Base-by-base conservation (phyloP, 345 rosid genomes). In the Tarenaya hassleriana region DNA sequence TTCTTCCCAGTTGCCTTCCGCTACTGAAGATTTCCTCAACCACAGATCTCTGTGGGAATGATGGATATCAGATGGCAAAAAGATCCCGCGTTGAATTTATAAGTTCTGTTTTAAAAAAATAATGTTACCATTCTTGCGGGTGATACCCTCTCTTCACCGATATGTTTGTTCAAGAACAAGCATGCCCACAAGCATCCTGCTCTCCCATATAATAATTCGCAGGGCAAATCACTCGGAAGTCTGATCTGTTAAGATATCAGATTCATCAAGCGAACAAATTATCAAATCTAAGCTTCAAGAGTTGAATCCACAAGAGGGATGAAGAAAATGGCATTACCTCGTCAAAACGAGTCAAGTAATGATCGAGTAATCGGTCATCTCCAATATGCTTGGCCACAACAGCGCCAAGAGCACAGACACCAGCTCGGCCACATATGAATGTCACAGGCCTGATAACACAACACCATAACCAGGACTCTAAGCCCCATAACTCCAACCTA, bases 321-420 rank as follows among this genome's bases (percentile, higher is more conserved):
- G 40, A 21, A 63, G 34, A 44, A 50, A 42, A n/a, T 15, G 4
- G 3, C 17, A 7, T 1, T 37, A 81, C 94, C 83, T 69, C 62
- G 37, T 9, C 62, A 42, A 78, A 81, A 62, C 61, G 69, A 8
- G 76, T 5, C 16, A 81, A 61, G 67, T 73, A 78, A 44, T 48
- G 52, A 49, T 72, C 41, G 10, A 63, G 49, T 10, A 75, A 62
- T 33, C 61, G 52, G 5, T 45, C 32, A 53, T 73, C 75, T 48
- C 80, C 78, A 5, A 61, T 8, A 75, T 31, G 57, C 67, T 81
- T 84, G 8, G 86, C 80, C 2, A 60, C 73, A 16, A 77, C 85
- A 62, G 84, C 86, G 52, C 82, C 94, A 63, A 81, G 83, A 66
- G 88, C 88, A 71, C 72, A 81, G 11, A 81, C 77, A 41, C 83